phyloP scores from a whole-genome alignment of 2,329 filamentous ascomycete genomes.

The Xylaria digitata region DNA sequence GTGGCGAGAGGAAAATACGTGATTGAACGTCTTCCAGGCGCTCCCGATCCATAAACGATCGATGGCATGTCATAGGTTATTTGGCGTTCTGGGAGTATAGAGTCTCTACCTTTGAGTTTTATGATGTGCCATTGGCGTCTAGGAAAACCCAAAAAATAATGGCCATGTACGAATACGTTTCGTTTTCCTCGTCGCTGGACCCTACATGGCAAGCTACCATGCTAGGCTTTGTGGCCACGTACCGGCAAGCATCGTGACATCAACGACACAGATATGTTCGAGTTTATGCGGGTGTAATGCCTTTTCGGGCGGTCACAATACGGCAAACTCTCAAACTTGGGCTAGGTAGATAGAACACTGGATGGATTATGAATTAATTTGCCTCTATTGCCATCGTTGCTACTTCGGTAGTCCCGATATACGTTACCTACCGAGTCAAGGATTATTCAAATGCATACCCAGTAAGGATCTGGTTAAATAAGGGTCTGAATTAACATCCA shows the following conservation, averaged over 20 bases:
- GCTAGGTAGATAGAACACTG: background rate
- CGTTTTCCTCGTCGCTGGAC: background rate
- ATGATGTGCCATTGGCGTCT: conserved; percentile 32
- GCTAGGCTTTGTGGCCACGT: background rate
- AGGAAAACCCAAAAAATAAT: background rate
- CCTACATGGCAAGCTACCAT: background rate
- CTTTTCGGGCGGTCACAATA: background rate
- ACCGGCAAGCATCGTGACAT: background rate
- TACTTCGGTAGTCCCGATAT: background rate
- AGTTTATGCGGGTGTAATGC: background rate
- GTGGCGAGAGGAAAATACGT: conserved; percentile 92
- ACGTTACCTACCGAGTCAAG: background rate
- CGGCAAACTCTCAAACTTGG: background rate
- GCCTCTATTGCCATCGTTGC: background rate
- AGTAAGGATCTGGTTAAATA: background rate
- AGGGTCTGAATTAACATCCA: background rate
- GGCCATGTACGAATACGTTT: conserved; percentile 6
- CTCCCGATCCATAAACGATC: conserved; percentile 65
- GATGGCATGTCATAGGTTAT: background rate
- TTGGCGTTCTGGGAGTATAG: conserved; percentile 24
- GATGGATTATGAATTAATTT: background rate
- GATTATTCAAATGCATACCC: background rate
- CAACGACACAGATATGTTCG: background rate
- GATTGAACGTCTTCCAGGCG: conserved; percentile 90
- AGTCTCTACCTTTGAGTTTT: background rate